A percentile compares a stretch with the other conserved stretches of the same genome.
phyloP scores from a whole-genome alignment of 495 filamentous ascomycete species.

The Pseudoneurospora amorphoporcata region DNA sequence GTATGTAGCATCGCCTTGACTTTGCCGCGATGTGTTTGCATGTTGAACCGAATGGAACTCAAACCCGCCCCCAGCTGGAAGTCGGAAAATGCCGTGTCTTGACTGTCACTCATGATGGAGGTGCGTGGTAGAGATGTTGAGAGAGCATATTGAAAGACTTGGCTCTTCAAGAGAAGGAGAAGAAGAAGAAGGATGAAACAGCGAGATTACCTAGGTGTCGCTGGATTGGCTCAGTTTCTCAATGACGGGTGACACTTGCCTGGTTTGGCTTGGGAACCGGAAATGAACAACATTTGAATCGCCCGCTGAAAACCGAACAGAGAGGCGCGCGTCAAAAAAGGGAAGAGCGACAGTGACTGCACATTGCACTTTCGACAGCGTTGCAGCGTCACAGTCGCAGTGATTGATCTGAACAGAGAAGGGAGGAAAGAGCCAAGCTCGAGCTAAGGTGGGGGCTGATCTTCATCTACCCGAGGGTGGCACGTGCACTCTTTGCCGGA shows the following conservation, averaged over 20 bases:
- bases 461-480: not conserved
- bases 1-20: not conserved
- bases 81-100: not conserved
- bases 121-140: too few relatives aligned
- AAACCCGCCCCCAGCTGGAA: not conserved
- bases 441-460: not conserved
- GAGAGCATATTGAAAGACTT: too few relatives aligned
- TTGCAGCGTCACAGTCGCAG: not conserved
- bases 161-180: not conserved
- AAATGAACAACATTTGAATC: not conserved
- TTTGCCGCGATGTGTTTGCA: not conserved
- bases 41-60: not conserved
- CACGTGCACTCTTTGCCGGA: not conserved
- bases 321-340: not conserved
- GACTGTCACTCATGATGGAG: not conserved
- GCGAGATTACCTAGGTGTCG: not conserved
- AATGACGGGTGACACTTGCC: not conserved
- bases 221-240: not conserved
- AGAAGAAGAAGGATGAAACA: not conserved
- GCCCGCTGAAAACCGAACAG: not conserved
- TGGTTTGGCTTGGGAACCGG: not conserved
- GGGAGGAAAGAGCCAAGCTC: not conserved
- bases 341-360: not conserved
- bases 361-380: not conserved
- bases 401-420: not conserved